Evolutionary conservation across 2,329 filamentous ascomycete genomes (phyloP).

Genomic region (Dissoconium aciculare): DNA sequence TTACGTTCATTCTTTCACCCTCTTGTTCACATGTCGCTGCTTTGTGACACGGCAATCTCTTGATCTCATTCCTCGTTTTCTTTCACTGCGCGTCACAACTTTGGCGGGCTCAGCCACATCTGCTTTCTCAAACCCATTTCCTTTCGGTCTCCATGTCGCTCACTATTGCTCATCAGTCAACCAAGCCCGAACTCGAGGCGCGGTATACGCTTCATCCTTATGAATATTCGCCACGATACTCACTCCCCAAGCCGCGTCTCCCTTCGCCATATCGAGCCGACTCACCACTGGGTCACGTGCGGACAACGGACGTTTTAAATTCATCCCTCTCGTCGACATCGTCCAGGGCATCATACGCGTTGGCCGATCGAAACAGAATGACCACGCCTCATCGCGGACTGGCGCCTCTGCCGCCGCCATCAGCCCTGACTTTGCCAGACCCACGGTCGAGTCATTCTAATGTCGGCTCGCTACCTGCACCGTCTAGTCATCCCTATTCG

Average conservation of each 20-base stretch:
- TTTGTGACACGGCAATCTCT: too few species aligned
- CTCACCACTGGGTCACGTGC: conserved; percentile 25
- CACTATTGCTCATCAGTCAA: conserved; percentile 35
- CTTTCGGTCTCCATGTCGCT: conserved; percentile 35
- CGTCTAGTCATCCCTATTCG: conserved; percentile 27
- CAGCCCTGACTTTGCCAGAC: conserved; percentile 38
- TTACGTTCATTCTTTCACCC: too few species aligned
- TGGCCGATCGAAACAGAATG: conserved; percentile 29
- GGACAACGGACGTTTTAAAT: conserved; percentile 23
- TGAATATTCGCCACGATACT: conserved; percentile 32
- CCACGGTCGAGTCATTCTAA: conserved; percentile 19
- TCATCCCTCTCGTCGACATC: neutral
- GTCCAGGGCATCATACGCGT: conserved; percentile 11
- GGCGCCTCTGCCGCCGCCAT: conserved; percentile 39
- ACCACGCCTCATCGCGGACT: conserved; percentile 39
- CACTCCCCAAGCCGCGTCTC: conserved; percentile 26
- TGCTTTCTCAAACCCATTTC: too few species aligned
- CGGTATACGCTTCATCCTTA: conserved; percentile 33
- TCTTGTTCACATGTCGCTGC: too few species aligned
- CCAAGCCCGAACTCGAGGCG: conserved; percentile 33
- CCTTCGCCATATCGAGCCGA: conserved; percentile 28
- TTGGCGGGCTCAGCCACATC: too few species aligned
- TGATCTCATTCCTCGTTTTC: too few species aligned
- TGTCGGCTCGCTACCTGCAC: too few species aligned
- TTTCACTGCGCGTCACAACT: too few species aligned